Base-by-base conservation (phyloP, 306 rosid genomes). In the Carpinus fangiana region DNA sequence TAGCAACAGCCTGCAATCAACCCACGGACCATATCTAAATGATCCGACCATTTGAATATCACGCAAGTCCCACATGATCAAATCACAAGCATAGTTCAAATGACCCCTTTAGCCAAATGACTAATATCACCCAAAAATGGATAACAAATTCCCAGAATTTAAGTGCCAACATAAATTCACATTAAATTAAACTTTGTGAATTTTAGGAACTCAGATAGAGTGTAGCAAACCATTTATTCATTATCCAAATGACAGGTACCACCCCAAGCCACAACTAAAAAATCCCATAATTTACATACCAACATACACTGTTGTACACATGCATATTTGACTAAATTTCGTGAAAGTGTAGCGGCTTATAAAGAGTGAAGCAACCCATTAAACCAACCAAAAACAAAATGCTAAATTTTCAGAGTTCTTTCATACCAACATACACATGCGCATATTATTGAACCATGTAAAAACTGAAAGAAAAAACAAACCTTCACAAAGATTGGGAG, bases 1-100 rank as follows among this genome's bases (percentile, higher is more conserved):
- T 84, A 79, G 99, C 97, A 46, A 93, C 83, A 75, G 89, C 98
- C 99, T 92, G 87, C 82, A 80, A 59, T 23, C 74, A 82, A 67
- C n/a, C 66, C 80, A 78, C 62, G 45, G 65, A 73, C 50, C 28
- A 66, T 66, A 18, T 70, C 9, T 43, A 57, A 46, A 68, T 9
- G 75, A 55, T 13, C 18, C 41, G 26, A n/a, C 38, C 64, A 36
- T 5, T 12, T 14, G 36, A 66, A 59, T 26, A 66, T 28, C 36
- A 82, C 9, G 21, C 77, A 80, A 59, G 54, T 73, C 53, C 74
- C 73, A 74, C 59, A 55, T 18, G 12, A 65, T 60, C 77, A 43
- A 77, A 41, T 60, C 48, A 61, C 45, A 59, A 52, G 69, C 46
- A 55, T 6, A 43, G 59, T 12, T 8, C 65, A 74, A 57, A 78